Evolutionary conservation across 139 green algal genomes (phyloP).

Genomic region (Eudorina sp.): DNA sequence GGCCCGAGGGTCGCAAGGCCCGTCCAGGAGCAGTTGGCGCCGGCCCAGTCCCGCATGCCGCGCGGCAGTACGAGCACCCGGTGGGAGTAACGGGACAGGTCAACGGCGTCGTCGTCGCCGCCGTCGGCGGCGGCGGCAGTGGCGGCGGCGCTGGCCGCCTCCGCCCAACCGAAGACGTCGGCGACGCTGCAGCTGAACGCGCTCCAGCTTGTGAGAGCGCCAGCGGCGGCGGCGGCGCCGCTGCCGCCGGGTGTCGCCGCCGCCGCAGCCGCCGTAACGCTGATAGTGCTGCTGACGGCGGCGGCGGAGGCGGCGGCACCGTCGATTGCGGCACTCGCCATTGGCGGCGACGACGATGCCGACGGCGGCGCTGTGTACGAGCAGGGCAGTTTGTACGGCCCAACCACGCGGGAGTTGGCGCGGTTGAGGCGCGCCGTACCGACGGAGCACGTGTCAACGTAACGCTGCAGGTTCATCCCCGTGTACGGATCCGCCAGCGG

Average conservation of each 20-base stretch:
- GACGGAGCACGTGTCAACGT: not conserved
- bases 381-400: constrained; percentile 5
- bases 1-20: constrained; percentile 41
- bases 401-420: constrained; percentile 7
- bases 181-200: not conserved
- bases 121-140: constrained; percentile 14
- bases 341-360: not conserved
- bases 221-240: not conserved
- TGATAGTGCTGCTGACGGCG: not conserved
- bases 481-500: not conserved
- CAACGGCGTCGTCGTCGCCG: constrained; percentile 17
- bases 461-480: not conserved
- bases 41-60: constrained; percentile 1
- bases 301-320: not conserved
- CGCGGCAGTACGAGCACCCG: constrained; percentile 39
- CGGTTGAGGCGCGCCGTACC: not conserved
- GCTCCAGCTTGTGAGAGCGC: not conserved
- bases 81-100: constrained; percentile 42
- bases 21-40: constrained; percentile 15
- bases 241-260: not conserved
- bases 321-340: too few relatives aligned
- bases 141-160: constrained; percentile 28
- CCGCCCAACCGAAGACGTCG: constrained; percentile 50
- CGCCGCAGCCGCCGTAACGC: not conserved
- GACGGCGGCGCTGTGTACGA: constrained; percentile 7